A percentile compares a stretch with the other conserved stretches of the same genome.
These are phyloP conservation scores for Eucalyptus globulus DNA, from an alignment of 345 rosid species.

Conservation along the genomic window DNA sequence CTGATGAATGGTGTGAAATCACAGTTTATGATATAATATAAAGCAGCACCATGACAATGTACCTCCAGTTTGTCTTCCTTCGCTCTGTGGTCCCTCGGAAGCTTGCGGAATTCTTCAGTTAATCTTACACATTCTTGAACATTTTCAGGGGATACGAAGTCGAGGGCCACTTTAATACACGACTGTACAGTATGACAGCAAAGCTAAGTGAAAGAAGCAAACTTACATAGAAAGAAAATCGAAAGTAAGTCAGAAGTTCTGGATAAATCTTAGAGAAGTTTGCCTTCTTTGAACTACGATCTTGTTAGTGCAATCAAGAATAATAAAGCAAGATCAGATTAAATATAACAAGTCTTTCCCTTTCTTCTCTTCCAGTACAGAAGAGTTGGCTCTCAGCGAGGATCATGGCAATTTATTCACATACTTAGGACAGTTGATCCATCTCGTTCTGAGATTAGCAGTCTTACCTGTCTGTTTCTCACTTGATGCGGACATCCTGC, in stretches of 20 bases:
- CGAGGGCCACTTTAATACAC: constrained; percentile 56
- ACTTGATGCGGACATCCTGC: constrained; percentile 67
- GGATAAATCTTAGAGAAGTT: background rate
- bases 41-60: background rate
- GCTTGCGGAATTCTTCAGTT: constrained; percentile 44
- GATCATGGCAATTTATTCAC: background rate
- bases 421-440: background rate
- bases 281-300: background rate
- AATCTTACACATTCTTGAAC: constrained; percentile 36
- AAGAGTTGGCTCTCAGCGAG: background rate
- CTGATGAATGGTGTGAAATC: background rate
- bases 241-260: background rate
- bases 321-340: background rate
- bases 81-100: constrained; percentile 39
- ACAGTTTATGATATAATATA: background rate
- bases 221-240: background rate
- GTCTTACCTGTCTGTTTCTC: constrained; percentile 40
- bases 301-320: background rate
- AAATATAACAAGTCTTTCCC: background rate
- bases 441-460: background rate
- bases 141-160: constrained; percentile 62
- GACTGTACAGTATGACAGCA: constrained; percentile 15
- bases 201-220: background rate
- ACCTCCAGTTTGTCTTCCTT: constrained; percentile 67
- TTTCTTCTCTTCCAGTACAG: background rate